phyloP scores from a whole-genome alignment of 345 rosid genomes.

The Zanthoxylum bungeanum region DNA sequence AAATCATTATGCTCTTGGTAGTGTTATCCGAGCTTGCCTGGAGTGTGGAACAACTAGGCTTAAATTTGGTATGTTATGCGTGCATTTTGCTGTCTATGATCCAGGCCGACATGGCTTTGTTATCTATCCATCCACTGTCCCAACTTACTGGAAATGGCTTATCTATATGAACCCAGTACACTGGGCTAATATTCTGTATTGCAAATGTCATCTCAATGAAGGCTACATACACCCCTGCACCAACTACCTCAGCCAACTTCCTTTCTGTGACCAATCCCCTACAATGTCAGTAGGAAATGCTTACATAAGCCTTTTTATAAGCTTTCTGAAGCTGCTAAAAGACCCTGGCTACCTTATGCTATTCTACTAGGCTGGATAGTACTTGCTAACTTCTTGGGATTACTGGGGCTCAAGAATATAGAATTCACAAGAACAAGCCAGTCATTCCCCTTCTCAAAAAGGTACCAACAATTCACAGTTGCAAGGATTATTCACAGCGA shows the following conservation, averaged over 20 bases:
- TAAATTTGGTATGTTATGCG: conserved; percentile 56
- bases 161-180: conserved; percentile 25
- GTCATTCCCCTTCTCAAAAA: conserved; percentile 21
- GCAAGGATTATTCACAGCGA: conserved; percentile 6
- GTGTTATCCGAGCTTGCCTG: no score
- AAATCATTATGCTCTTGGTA: conserved; percentile 62
- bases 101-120: no score
- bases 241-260: conserved; percentile 21
- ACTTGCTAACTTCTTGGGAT: conserved; percentile 23
- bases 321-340: conserved; percentile 23
- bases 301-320: conserved; percentile 21
- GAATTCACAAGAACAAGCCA: conserved; percentile 24
- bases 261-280: conserved; percentile 31
- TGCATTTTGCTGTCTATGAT: no score
- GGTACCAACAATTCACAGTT: conserved; percentile 3
- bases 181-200: conserved; percentile 30
- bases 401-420: conserved; percentile 26
- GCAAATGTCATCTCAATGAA: conserved; percentile 26
- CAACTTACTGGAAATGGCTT: conserved; percentile 34
- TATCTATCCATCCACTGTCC: conserved; percentile 30
- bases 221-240: conserved; percentile 26
- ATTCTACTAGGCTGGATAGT: conserved; percentile 23
- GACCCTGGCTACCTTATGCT: conserved; percentile 26
- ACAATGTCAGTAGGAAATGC: conserved; percentile 31
- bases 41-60: conserved; percentile 35